Base-by-base conservation (phyloP, 2,329 filamentous ascomycete genomes). In the Colletotrichum phormii region DNA sequence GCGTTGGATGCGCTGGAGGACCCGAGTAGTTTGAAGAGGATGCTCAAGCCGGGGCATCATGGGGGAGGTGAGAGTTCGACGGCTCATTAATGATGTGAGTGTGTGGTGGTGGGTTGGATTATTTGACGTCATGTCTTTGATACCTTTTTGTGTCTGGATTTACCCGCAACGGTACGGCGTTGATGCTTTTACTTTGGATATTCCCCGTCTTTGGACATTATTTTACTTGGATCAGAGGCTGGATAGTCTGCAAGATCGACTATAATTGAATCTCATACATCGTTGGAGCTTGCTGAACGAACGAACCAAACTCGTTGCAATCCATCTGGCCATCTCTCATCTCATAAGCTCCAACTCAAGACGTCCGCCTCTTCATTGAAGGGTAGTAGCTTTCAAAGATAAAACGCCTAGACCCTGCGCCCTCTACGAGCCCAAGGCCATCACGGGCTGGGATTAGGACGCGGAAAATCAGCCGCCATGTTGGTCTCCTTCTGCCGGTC, bases 1-100 rank as follows among this genome's bases (percentile, higher is more conserved):
- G 87, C 85, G 1, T 84, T 84, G 75, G 87, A 89, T 4, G 82
- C 86, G 0, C 59, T 90, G 2, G 87, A 89, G 77, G 84, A 89
- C 64, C 88, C 88, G 4, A 77, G 79, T 33, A 81, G 81, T 65
- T 75, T 88, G 53, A 89, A 85, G 80, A 79, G 81, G n/a, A 49
- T 75, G 53, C n/a, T 75, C 29, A 33, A 51, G 60, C 61, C 60
- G 6, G 71, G 66, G 3, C 29, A 53, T 4, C 60, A 63, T 5
- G 62, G 42, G 6, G 55, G 18, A n/a, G 71, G 71, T 15, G 66
- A 73, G 29, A 65, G 71, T 24, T 73, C 71, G 12, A 64, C 35
- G n/a, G 31, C 67, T 12, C 46, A 54, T n/a, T 64, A 15, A 26
- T 37, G n/a, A 35, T 49, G 2, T 18, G 12, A n/a, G 53, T n/a